phyloP scores from a whole-genome alignment of 108 stramenopile species.

The Pseudonitzschia pungens region DNA sequence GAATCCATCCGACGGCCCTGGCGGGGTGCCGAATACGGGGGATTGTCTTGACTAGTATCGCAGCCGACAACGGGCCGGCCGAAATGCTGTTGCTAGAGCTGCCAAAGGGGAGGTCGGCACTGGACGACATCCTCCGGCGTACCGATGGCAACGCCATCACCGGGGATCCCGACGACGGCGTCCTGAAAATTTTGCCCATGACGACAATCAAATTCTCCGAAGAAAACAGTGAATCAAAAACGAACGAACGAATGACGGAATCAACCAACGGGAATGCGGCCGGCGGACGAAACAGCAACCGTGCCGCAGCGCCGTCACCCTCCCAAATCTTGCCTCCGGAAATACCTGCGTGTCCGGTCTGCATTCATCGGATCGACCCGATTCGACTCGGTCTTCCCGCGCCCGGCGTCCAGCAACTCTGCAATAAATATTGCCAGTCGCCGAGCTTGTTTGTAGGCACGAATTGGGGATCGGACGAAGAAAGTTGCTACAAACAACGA shows the following conservation, averaged over 20 bases:
- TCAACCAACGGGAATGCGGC: background rate
- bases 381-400: conserved; percentile 58
- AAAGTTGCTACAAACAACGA: conserved; percentile 58
- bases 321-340: background rate
- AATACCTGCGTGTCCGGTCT: conserved; percentile 81
- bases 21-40: conserved; percentile 21
- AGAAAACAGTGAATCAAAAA: conserved; percentile 13
- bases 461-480: conserved; percentile 6
- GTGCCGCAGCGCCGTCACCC: background rate
- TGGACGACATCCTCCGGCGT: conserved; percentile 25
- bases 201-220: conserved; percentile 38
- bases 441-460: conserved; percentile 26
- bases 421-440: conserved; percentile 63
- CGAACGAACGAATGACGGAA: conserved; percentile 10
- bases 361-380: conserved; percentile 77
- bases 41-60: conserved; percentile 31
- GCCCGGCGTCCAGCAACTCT: conserved; percentile 54
- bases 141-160: conserved; percentile 46
- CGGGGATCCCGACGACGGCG: conserved; percentile 33
- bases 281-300: background rate
- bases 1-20: conserved; percentile 23
- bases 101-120: conserved; percentile 6
- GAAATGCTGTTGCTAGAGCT: conserved; percentile 48
- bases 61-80: conserved; percentile 34
- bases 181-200: conserved; percentile 61